phyloP scores from a whole-genome alignment of 202 grass and related monocot genomes.

The Saccharum hybrid region DNA sequence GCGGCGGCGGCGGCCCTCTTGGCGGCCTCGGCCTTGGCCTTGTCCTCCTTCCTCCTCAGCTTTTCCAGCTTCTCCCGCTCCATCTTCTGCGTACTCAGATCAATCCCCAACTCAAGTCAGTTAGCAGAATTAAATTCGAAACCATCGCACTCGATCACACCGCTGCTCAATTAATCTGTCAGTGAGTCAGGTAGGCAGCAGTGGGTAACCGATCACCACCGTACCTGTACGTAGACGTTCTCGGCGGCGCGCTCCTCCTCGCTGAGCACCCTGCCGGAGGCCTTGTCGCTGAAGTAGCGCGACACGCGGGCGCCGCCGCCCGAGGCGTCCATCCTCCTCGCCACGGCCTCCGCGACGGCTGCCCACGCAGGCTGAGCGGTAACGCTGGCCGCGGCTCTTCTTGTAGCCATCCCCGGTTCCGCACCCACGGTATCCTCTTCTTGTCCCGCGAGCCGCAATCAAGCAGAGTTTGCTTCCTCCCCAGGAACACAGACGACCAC shows the following conservation, averaged over 20 bases:
- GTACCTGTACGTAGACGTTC: conserved; percentile 89
- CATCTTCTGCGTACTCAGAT: conserved; percentile 69
- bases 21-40: conserved; percentile 63
- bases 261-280: conserved; percentile 67
- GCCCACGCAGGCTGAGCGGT: conserved; percentile 21
- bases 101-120: neutral
- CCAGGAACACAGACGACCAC: conserved; percentile 30
- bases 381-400: conserved; percentile 25
- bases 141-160: neutral
- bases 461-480: neutral
- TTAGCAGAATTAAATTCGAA: neutral
- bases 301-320: conserved; percentile 33
- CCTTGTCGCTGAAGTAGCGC: conserved; percentile 68
- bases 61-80: conserved; percentile 88
- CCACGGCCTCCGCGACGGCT: conserved; percentile 9
- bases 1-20: conserved; percentile 45
- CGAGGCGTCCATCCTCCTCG: conserved; percentile 40
- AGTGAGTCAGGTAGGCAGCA: too few relatives aligned
- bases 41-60: conserved; percentile 61
- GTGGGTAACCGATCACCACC: neutral
- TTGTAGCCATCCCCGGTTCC: conserved; percentile 55
- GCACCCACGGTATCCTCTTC: neutral
- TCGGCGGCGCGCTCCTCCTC: conserved; percentile 89
- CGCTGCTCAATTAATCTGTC: neutral
- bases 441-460: conserved; percentile 16